Conservation (phyloP, 768 basidiomycete species). For the Cytidiella melzeri region DNA sequence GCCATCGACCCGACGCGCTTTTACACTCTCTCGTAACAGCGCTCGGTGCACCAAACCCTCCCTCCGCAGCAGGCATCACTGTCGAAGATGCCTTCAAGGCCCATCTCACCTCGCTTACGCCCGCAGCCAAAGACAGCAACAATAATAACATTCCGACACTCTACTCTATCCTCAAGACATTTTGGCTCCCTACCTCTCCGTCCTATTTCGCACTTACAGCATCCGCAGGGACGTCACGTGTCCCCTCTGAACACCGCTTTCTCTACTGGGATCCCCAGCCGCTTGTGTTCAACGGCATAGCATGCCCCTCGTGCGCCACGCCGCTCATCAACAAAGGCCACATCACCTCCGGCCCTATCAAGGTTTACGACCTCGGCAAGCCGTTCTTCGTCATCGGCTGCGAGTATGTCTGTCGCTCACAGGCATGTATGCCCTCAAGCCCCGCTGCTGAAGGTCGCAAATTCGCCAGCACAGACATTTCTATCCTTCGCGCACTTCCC, state of each 20-base stretch:
- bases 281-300: slow-evolving; percentile 76
- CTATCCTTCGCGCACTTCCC: slow-evolving; percentile 67
- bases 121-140: slow-evolving; percentile 36
- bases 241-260: slow-evolving; percentile 69
- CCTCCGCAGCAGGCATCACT: slow-evolving; percentile 49
- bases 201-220: slow-evolving; percentile 73
- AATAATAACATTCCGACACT: slow-evolving; percentile 58
- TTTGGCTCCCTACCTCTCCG: slow-evolving; percentile 79
- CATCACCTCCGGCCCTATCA: slow-evolving; percentile 69
- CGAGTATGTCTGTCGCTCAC: slow-evolving; percentile 62
- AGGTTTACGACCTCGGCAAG: slow-evolving; percentile 72
- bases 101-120: slow-evolving; percentile 60
- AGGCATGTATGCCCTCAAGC: slow-evolving; percentile 36
- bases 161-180: slow-evolving; percentile 75
- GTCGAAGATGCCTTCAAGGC: slow-evolving; percentile 78
- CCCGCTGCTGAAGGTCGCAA: slow-evolving; percentile 48
- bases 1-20: slow-evolving; percentile 51
- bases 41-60: slow-evolving; percentile 57
- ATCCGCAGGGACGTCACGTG: slow-evolving; percentile 60
- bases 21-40: slow-evolving; percentile 50
- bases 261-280: slow-evolving; percentile 87
- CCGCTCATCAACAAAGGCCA: slow-evolving; percentile 63
- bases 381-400: slow-evolving; percentile 86
- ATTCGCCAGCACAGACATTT: slow-evolving; percentile 67
- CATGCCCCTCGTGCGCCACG: slow-evolving; percentile 59